Percentiles rank a stretch among this genome's conserved stretches.
Conservation (phyloP, 768 basidiomycete genomes). For the Tylopilus cervinicoccineus region DNA sequence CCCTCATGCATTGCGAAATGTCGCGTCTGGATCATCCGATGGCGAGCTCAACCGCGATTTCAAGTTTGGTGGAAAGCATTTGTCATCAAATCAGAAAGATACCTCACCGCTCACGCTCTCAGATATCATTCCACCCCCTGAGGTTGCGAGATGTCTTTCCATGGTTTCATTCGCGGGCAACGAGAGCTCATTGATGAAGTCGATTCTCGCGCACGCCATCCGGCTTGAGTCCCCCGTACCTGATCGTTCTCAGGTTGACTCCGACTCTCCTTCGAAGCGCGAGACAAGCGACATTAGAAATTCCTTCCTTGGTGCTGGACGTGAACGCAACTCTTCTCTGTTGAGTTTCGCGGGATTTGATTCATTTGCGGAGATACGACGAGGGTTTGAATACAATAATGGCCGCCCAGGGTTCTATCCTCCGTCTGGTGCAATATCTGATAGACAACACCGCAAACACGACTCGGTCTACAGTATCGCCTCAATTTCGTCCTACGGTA, state of each 20-base stretch:
- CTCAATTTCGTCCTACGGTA: constrained; percentile 76
- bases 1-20: constrained; percentile 18
- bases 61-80: constrained; percentile 60
- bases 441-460: constrained; percentile 40
- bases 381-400: constrained; percentile 70
- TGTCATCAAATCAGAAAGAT: constrained; percentile 12
- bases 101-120: constrained; percentile 49
- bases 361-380: constrained; percentile 74
- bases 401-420: constrained; percentile 66
- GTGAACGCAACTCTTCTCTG: constrained; percentile 41
- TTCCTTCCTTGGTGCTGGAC: constrained; percentile 19
- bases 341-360: constrained; percentile 70
- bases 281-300: constrained; percentile 22
- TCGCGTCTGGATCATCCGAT: constrained; percentile 45
- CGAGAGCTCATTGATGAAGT: constrained; percentile 51
- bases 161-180: constrained; percentile 42
- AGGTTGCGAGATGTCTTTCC: constrained; percentile 48
- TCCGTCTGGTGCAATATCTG: constrained; percentile 37
- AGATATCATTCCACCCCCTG: constrained; percentile 69
- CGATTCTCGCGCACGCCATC: constrained; percentile 48
- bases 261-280: constrained; percentile 41
- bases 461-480: constrained; percentile 72
- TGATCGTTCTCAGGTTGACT: constrained; percentile 36
- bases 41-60: constrained; percentile 70
- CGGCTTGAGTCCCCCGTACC: constrained; percentile 34